Conservation (phyloP, 2,329 filamentous ascomycete species). For the Plenodomus tracheiphilus region DNA sequence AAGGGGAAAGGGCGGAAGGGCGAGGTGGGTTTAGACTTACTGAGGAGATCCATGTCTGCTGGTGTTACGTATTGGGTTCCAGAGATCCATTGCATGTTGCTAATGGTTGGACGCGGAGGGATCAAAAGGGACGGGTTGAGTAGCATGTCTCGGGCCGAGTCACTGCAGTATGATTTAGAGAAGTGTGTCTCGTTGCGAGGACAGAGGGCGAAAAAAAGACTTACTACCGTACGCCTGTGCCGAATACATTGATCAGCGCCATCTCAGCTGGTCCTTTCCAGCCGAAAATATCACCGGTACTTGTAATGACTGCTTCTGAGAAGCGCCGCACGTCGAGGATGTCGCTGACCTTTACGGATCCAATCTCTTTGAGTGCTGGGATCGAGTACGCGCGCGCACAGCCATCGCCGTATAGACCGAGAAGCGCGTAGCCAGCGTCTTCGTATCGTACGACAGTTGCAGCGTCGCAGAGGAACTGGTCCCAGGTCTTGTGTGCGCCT, state of each 20-base stretch:
- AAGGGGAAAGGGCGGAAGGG: conserved; percentile 4
- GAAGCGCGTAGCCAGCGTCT: conserved; percentile 74
- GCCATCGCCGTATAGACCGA: conserved; percentile 84
- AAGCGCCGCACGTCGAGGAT: conserved; percentile 76
- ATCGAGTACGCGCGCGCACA: conserved; percentile 79
- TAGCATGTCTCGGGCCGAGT: conserved; percentile 68
- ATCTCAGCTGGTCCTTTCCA: conserved; percentile 90
- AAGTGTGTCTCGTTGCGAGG: not conserved
- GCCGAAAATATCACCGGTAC: conserved; percentile 79
- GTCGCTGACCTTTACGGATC: conserved; percentile 63
- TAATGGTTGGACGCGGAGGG: conserved; percentile 87
- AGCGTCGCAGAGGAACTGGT: conserved; percentile 78
- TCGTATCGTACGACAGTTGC: conserved; percentile 77
- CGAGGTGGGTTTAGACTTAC: conserved; percentile 36
- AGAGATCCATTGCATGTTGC: conserved; percentile 93
- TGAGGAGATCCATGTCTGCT: conserved; percentile 84
- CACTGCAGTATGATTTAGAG: conserved; percentile 36
- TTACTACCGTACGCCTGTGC: conserved; percentile 67
- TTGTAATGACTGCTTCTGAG: conserved; percentile 69
- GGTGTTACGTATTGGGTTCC: conserved; percentile 91
- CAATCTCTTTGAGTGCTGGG: conserved; percentile 86
- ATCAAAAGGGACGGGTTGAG: conserved; percentile 75
- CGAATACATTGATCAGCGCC: conserved; percentile 82
- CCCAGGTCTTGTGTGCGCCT: conserved; percentile 90
- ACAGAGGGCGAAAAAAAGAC: conserved; percentile 35